Base-by-base conservation (phyloP, 1,284 basidiomycete genomes). In the Apiotrichum gamsii region DNA sequence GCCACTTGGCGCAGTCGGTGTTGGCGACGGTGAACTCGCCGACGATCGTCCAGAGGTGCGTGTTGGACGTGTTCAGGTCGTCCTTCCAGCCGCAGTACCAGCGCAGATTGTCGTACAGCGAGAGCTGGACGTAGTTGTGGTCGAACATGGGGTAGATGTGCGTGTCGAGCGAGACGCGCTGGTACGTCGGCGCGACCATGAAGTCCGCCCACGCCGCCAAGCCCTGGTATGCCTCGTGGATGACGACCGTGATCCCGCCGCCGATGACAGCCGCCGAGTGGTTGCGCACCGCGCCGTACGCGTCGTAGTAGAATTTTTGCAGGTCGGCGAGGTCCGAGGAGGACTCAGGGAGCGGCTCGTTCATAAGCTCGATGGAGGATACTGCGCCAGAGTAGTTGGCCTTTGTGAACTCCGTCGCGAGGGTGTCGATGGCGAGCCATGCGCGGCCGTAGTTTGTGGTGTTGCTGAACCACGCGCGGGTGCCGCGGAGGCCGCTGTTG, bases 1-100 rank as follows among this genome's bases (percentile, higher is more conserved):
- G 73, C 78, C 82, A 89, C 58, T 75, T 81, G 14, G 90, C 88
- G 61, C 90, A 95, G 67, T 95, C 91, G 31, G 82, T 91, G 45
- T 80, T 73, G 0, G 87, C 87, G 28, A 59, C 68, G 0, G 85
- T 80, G 80, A 85, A 90, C 72, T 91, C 89, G 41, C 88, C 88
- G 21, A 89, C 85, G 37, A 90, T 76, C n/a, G 80, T 75, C 85
- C 85, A 87, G 18, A 89, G 76, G n/a, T 60, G 47, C 20, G 55
- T 41, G 48, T 82, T 57, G 14, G 59, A 83, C 4, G 62, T 62
- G 0, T 75, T 61, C 14, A 90, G 76, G 1, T 71, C 59, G 10
- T 69, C 67, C 4, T 66, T 72, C 43, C 75, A 72, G 32, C 57
- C 58, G 63, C 88, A 91, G 4, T 82, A 57, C 84, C 33, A 78